These are phyloP conservation scores for Blastobotrys proliferans DNA, from an alignment of 1,139 yeast species.

Conservation along the genomic window DNA sequence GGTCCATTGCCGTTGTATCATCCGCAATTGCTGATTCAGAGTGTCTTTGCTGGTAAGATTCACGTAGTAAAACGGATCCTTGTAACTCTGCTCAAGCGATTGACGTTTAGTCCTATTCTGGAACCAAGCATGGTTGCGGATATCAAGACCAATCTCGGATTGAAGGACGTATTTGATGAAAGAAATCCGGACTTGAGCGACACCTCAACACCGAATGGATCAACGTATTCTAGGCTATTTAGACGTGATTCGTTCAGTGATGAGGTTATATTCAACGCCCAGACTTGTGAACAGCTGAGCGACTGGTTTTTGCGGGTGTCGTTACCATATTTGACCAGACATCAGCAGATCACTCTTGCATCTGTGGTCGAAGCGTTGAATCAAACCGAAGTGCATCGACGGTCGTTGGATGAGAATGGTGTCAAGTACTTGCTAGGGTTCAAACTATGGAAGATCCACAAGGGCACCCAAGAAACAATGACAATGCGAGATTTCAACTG, in stretches of 20 bases:
- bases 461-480: constrained; percentile 45
- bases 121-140: constrained; percentile 28
- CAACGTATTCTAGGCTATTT: constrained; percentile 8
- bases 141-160: constrained; percentile 25
- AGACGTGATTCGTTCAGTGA: constrained; percentile 9
- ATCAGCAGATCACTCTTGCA: constrained; percentile 81
- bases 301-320: constrained; percentile 62
- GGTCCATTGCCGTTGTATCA: constrained; percentile 90
- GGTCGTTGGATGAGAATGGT: constrained; percentile 67
- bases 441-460: constrained; percentile 59
- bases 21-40: constrained; percentile 82
- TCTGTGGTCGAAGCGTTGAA: constrained; percentile 63
- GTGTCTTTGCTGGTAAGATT: constrained; percentile 60
- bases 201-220: constrained; percentile 7
- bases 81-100: constrained; percentile 45
- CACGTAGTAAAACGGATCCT: constrained; percentile 56
- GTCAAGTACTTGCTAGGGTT: constrained; percentile 67
- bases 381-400: constrained; percentile 47
- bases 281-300: constrained; percentile 42
- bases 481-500: constrained; percentile 80
- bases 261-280: constrained; percentile 9
- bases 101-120: constrained; percentile 46
- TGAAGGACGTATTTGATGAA: constrained; percentile 15
- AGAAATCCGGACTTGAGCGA: constrained; percentile 1
- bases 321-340: constrained; percentile 79